Evolutionary conservation across 352 stramenopile species (phyloP), one percentile per base, ranked within the genome.

Genomic region (Globisporangium takayamanum): DNA sequence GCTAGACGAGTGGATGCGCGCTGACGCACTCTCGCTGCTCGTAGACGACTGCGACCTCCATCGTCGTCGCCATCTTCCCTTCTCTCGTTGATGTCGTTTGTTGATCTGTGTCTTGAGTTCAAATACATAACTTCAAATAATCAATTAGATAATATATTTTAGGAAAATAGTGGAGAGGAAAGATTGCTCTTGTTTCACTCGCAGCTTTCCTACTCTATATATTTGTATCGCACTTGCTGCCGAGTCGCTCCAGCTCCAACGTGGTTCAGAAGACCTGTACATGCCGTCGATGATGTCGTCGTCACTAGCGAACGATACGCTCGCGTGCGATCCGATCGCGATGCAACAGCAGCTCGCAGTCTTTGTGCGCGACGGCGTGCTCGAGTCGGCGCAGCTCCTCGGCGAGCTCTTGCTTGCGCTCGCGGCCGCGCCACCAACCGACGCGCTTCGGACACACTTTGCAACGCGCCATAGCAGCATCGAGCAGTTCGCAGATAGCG

Each of bases 301-400:
- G 3, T 28, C 41, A 25, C 39, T 57, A 16, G 46, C 46, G 12
- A 51, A 51, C 46, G 48, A 53, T 25, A 16, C 41, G 26, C 53
- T n/a, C 12, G 33, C 26, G 30, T 78, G 64, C 48, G 69, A 88
- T 54, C 66, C 72, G 7, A 59, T 70, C 26, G 69, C 62, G 28
- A 87, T 89, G 78, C 81, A 89, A 60, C 57, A 75, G 45, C 78
- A 91, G 59, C 59, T 91, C 46, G 70, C 76, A 42, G 20, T 66
- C 47, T 84, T 91, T 44, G 53, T 88, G 53, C 59, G 42, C 50
- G 74, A 71, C 30, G 73, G 65, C n/a, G 36, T 86, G 46, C 47
- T 72, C 55, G 72, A 78, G 50, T 89, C 81, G 50, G 81, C 81
- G 45, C 77, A 85, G 57, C 62, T 91, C 48, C 66, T 91, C 15